Evolutionary conservation across 2,329 filamentous ascomycete species (phyloP), one percentile per base, ranked within the genome.

Genomic region (Aciculosporium take): DNA sequence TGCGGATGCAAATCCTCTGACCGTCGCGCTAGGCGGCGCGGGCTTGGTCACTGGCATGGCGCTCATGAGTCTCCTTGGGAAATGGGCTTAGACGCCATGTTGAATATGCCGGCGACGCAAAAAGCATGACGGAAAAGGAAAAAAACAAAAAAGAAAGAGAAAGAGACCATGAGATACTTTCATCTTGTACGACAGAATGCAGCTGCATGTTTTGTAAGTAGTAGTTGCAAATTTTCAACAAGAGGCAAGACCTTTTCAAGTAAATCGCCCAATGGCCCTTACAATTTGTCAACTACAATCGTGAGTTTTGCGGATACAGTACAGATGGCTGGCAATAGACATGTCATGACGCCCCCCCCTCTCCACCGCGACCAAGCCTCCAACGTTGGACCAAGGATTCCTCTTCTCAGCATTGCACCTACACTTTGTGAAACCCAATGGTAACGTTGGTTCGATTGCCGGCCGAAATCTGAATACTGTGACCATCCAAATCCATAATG

Each of bases 41-140:
- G 69, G 71, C 4, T 59, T 86, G 35, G 48, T 84, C 2, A 56
- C 65, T 1, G 82, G 82, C 1, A 65, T 86, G 64, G 64, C 71
- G 0, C 48, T 83, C 31, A 86, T 87, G 82, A 78, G 79, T 43
- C 55, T 86, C 18, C 60, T 87, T 20, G 82, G 81, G 0, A 85
- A 84, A 55, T 87, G 82, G 81, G 81, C 81, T 23, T 82, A 56
- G 58, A 39, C 21, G 28, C 18, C 24, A 17, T 25, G 13, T 10
- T 35, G 18, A n/a, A n/a, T n/a, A n/a, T n/a, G n/a, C n/a, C 10
- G 29, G 20, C 23, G 9, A 32, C 29, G 21, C 10, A 27, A 39
- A 21, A 30, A 13, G 31, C n/a, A 41, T 24, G 10, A 35, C 27
- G 35, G n/a, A n/a, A n/a, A n/a, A n/a, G n/a, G n/a, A n/a, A n/a